Percentiles rank a stretch among this genome's conserved stretches.
Evolutionary conservation across 2,329 filamentous ascomycete species (phyloP).

Genomic region (Dothiorella sarmentorum): DNA sequence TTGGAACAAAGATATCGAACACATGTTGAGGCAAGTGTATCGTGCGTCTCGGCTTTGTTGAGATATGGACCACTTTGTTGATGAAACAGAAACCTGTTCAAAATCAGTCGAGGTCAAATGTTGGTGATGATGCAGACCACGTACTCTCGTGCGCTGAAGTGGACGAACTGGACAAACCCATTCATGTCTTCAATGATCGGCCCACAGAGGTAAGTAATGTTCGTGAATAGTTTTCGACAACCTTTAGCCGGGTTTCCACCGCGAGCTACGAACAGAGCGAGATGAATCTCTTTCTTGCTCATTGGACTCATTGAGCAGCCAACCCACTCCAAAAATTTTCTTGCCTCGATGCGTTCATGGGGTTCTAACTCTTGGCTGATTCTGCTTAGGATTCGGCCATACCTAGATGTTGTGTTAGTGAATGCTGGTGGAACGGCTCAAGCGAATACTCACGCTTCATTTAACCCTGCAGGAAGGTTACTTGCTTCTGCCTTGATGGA

Average conservation of each 20-base stretch:
- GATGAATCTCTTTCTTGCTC: not conserved
- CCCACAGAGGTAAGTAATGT: not conserved
- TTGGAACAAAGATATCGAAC: not conserved
- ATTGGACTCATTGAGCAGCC: not conserved
- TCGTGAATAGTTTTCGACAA: not conserved
- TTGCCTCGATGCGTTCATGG: not conserved
- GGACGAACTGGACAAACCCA: not conserved
- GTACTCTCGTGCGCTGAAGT: not conserved
- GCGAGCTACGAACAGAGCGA: not conserved
- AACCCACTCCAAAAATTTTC: not conserved
- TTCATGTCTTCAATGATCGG: not conserved
- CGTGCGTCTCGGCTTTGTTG: not conserved
- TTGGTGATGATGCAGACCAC: not conserved
- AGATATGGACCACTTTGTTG: not conserved
- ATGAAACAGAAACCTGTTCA: not conserved
- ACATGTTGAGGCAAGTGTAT: not conserved
- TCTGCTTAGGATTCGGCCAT: not conserved
- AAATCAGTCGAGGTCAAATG: not conserved
- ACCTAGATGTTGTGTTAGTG: not conserved
- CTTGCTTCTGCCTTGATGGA: not conserved
- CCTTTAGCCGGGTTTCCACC: not conserved
- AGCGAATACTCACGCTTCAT: not conserved
- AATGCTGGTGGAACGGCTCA: too few relatives aligned
- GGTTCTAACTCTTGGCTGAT: not conserved
- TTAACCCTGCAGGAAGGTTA: not conserved